Evolutionary conservation across 495 filamentous ascomycete species (phyloP), one percentile per base, ranked within the genome.

Genomic region (Neurospora sp.): DNA sequence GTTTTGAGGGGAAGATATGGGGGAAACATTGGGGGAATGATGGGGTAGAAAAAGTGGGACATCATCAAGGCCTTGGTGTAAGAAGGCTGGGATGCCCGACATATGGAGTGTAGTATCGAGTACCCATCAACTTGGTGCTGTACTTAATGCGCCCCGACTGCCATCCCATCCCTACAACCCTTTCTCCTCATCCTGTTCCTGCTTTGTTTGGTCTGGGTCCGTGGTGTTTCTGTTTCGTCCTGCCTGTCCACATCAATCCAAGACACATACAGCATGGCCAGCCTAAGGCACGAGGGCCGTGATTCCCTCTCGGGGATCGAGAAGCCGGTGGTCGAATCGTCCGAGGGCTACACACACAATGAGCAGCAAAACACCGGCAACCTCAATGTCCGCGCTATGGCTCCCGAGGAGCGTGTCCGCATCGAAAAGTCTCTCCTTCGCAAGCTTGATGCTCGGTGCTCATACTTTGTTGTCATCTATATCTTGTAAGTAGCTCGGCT

Each of bases 381-480:
- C n/a, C 66, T 71, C 72, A 70, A 44, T 31, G 70, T 59, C 23
- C 70, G 59, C 42, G 69, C 69, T 71, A 83, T 84, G 82, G 73
- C 78, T 40, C 80, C 82, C 11, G 77, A 73, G n/a, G 80, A 76
- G 18, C 83, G 83, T 35, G 71, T 69, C 20, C 73, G 71, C 16
- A 79, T 84, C 48, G 83, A 84, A 73, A 83, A 81, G 77, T 78
- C 77, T 5, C 71, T 84, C 70, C 80, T 80, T 75, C 81, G 82
- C 73, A 84, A 84, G 72, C 81, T 84, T n/a, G 83, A 84, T 72
- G 71, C 76, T 66, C 82, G 83, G 46, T 84, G 83, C 75, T 77
- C 77, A 44, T 72, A 83, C 23, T 84, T 87, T 71, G 79, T 86
- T 40, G 72, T 86, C 69, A 85, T 86, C 72, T 94, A 93, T 78